Conservation (phyloP, 768 basidiomycete genomes). For the Mycena floridula region DNA sequence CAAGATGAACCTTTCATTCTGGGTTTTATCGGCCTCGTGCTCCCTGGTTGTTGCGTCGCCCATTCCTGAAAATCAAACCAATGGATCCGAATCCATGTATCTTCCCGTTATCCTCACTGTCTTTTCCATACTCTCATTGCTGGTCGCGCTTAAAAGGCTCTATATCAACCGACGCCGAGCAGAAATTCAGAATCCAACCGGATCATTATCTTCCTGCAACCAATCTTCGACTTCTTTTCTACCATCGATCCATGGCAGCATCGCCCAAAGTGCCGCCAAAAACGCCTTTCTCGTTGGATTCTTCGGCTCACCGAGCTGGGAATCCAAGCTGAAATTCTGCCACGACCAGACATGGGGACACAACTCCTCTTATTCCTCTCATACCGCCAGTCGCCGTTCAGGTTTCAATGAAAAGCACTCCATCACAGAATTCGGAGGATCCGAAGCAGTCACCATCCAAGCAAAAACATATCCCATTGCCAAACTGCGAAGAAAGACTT, state of each 20-base stretch:
- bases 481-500: background rate
- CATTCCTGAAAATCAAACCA: slow-evolving; percentile 12
- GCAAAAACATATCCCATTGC: background rate
- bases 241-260: slow-evolving; percentile 3
- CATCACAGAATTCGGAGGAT: background rate
- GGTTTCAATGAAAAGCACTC: background rate
- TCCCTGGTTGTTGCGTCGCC: slow-evolving; percentile 1
- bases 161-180: slow-evolving; percentile 22
- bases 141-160: slow-evolving; percentile 20
- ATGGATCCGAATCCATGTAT: slow-evolving; percentile 14
- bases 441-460: background rate
- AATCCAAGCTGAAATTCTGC: slow-evolving; percentile 18
- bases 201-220: slow-evolving; percentile 8
- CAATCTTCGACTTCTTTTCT: slow-evolving; percentile 13
- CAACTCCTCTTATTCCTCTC: background rate
- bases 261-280: slow-evolving; percentile 9
- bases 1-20: too few relatives aligned
- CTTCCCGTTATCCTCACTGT: slow-evolving; percentile 21
- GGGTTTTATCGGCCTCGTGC: too few relatives aligned
- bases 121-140: slow-evolving; percentile 16
- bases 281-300: slow-evolving; percentile 37
- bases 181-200: slow-evolving; percentile 4
- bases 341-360: background rate
- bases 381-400: background rate
- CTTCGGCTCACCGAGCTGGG: slow-evolving; percentile 39